Base-by-base conservation (phyloP, 306 rosid species). In the Fragaria ananassa region DNA sequence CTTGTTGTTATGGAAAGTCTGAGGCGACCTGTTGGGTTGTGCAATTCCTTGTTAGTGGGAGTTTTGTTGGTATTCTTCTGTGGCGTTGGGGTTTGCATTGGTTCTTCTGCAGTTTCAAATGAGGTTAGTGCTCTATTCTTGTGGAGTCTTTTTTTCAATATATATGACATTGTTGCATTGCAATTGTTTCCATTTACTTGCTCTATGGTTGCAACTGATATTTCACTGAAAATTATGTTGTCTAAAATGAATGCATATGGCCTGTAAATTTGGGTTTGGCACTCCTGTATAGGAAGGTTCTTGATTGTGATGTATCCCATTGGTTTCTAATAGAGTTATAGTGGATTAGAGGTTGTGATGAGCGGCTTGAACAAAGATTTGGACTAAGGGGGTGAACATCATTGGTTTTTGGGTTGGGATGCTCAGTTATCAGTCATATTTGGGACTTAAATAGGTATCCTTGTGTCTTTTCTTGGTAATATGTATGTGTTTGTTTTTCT, bases 41-140 rank as follows among this genome's bases (percentile, higher is more conserved):
- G 69, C 74, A 41, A 74, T 13, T 73, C 19, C 81, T 53, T 86
- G 46, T 71, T 86, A 13, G 73, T 71, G 21, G 83, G 86, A 78
- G 77, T 85, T 85, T 76, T 75, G 8, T 67, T 81, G 70, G 34
- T 87, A 46, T 81, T 80, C 47, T 51, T 75, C 62, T 77, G 70
- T 63, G 18, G 45, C 49, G 27, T 74, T 74, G 87, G 76, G 47
- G 71, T 78, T 54, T 88, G 81, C 87, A 58, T 73, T 18, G 79
- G 81, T 80, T 53, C 68, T 58, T 71, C 80, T 68, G 78, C 91
- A 49, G 51, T 53, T 47, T 77, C 92, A 66, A 79, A 63, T 78
- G 80, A 77, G 97, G 93, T 92, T 73, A 66, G 93, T 79, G 45
- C 46, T 72, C 69, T 70, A 34, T 41, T 10, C 61, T 54, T 39